phyloP scores from a whole-genome alignment of 495 filamentous ascomycete genomes.

The Penicillium canariense region DNA sequence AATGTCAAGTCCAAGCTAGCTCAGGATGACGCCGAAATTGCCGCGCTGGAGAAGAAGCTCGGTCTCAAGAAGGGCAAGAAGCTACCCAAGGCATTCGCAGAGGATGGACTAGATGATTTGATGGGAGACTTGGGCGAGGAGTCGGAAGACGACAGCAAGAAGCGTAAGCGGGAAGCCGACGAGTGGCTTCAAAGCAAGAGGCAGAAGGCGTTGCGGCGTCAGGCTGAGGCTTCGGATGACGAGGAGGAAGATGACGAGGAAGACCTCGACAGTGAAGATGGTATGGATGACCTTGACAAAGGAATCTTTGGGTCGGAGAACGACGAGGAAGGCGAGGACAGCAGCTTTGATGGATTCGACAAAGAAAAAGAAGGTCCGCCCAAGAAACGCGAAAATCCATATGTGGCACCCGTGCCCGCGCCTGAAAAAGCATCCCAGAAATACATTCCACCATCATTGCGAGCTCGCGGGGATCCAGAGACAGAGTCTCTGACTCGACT shows the following conservation, averaged over 20 bases:
- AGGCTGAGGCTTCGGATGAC: conserved; percentile 28
- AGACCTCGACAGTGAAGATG: conserved; percentile 28
- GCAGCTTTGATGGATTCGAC: conserved; percentile 42
- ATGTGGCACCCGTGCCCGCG: conserved; percentile 51
- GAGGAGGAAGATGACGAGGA: conserved; percentile 22
- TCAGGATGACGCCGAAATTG: conserved; percentile 82
- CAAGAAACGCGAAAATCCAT: conserved; percentile 60
- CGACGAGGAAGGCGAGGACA: conserved; percentile 26
- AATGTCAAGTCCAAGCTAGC: conserved; percentile 61
- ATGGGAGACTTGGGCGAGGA: conserved; percentile 65
- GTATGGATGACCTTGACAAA: conserved; percentile 29
- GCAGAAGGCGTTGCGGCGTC: conserved; percentile 50
- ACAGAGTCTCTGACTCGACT: conserved; percentile 67
- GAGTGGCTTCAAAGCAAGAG: conserved; percentile 62
- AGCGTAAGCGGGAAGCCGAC: conserved; percentile 56
- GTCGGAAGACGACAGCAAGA: conserved; percentile 47
- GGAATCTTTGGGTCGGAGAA: conserved; percentile 29
- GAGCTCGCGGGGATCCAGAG: conserved; percentile 59
- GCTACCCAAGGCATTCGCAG: conserved; percentile 69
- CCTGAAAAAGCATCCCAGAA: conserved; percentile 42
- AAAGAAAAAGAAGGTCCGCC: conserved; percentile 29
- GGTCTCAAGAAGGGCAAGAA: conserved; percentile 78
- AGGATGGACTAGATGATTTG: conserved; percentile 81
- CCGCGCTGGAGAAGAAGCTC: conserved; percentile 82
- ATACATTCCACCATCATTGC: conserved; percentile 87